phyloP scores from a whole-genome alignment of 345 rosid species.

The Cardamine occulta region DNA sequence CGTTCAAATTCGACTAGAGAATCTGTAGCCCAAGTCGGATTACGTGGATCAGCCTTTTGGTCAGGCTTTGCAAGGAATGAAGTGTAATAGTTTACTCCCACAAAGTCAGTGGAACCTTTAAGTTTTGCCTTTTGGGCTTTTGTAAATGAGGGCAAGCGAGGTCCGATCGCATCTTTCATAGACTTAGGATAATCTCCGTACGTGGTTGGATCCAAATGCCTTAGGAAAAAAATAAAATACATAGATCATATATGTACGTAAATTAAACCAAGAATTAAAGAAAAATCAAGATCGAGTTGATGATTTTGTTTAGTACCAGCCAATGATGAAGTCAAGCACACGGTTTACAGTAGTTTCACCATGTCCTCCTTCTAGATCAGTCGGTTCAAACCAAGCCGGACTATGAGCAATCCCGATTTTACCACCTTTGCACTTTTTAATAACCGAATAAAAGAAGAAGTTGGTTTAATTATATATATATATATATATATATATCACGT shows the following conservation, averaged over 20 bases:
- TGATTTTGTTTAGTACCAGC: slow-evolving; percentile 32
- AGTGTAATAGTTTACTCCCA: slow-evolving; percentile 55
- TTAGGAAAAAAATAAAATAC: neutral
- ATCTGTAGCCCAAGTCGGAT: slow-evolving; percentile 49
- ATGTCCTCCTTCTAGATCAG: neutral
- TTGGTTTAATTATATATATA: neutral
- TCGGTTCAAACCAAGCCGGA: slow-evolving; percentile 45
- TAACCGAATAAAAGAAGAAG: too few relatives aligned
- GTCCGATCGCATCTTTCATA: slow-evolving; percentile 43
- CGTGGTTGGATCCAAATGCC: slow-evolving; percentile 45
- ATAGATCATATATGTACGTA: neutral
- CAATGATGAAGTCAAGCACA: slow-evolving; percentile 38
- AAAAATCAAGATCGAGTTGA: neutral
- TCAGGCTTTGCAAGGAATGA: slow-evolving; percentile 31
- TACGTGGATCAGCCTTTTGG: slow-evolving; percentile 9
- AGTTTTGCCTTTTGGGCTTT: slow-evolving; percentile 27
- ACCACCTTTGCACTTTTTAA: slow-evolving; percentile 39
- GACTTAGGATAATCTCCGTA: slow-evolving; percentile 42
- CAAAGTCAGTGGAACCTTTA: slow-evolving; percentile 41
- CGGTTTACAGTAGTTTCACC: slow-evolving; percentile 8
- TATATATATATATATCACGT: too few relatives aligned
- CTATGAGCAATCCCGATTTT: slow-evolving; percentile 43
- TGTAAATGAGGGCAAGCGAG: slow-evolving; percentile 38
- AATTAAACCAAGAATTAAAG: neutral
- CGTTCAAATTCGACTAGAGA: slow-evolving; percentile 37